A percentile compares a stretch with the other conserved stretches of the same genome.
These are phyloP conservation scores for Volvox africanus DNA, from an alignment of 139 green algal species.

Conservation along the genomic window DNA sequence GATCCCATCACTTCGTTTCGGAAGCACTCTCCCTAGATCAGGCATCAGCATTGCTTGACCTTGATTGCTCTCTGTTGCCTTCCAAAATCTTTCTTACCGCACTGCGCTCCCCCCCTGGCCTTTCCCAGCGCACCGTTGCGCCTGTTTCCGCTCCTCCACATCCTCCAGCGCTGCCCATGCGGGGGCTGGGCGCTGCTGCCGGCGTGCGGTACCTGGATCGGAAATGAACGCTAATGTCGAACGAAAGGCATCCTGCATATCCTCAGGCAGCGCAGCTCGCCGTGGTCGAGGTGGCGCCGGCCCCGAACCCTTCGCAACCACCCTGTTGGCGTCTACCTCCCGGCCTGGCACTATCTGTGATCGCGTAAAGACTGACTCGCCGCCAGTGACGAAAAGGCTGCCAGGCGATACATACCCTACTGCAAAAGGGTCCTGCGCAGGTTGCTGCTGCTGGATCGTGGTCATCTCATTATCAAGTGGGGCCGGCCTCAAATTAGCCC, in stretches of 20 bases:
- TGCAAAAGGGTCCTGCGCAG: neutral
- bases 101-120: too few relatives aligned
- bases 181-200: neutral
- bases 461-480: too few relatives aligned
- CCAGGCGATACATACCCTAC: neutral
- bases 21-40: too few relatives aligned
- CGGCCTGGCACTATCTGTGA: neutral
- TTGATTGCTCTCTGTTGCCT: too few relatives aligned
- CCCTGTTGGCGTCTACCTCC: neutral
- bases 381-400: constrained; percentile 11
- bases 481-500: too few relatives aligned
- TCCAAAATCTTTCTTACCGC: too few relatives aligned
- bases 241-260: neutral
- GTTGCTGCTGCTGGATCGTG: neutral
- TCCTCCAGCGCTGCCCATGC: constrained; percentile 28
- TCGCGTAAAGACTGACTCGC: neutral
- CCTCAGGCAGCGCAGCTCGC: neutral
- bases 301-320: neutral
- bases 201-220: neutral
- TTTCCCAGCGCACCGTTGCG: constrained; percentile 7
- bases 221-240: constrained; percentile 31
- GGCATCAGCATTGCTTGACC: too few relatives aligned
- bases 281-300: neutral
- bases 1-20: too few relatives aligned
- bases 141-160: constrained; percentile 28